Evolutionary conservation across 2,329 filamentous ascomycete species (phyloP), one percentile per base, ranked within the genome.

Genomic region (Zalaria obscura): DNA sequence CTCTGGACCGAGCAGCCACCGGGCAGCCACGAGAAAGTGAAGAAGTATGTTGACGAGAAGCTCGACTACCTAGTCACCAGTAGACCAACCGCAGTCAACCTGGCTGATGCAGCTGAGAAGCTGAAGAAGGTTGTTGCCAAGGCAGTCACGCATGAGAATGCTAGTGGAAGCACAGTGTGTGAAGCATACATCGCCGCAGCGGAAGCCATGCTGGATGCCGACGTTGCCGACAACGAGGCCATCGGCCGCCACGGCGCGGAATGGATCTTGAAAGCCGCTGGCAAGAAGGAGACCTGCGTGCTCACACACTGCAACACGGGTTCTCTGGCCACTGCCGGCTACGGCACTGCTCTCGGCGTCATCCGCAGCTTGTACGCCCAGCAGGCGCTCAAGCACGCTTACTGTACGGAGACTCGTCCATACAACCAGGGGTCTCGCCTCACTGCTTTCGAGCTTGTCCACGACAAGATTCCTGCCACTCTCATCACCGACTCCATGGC

Each of bases 301-400:
- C 66, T 98, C 50, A 98, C 91, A 7, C 93, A 98, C 63, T 98
- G 91, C 70, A 98, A 98, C 62, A 98, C 91, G 25, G 91, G 91
- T 27, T 95, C 89, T 18, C 78, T 98, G 29, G 91, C 91, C 26
- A 98, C 91, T 1, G 93, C 91, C 10, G 91, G 91, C n/a, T 93
- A 96, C 57, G 91, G 91, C 40, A 98, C 91, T 7, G 91, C 91
- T 0, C 70, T 98, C 3, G 91, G 91, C 25, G 91, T 98, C 39
- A 87, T 98, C 51, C 83, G 91, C 43, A 85, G 83, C 4, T 70
- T 98, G 4, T 75, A 84, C 54, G 64, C 74, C 8, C 70, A 70
- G 42, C 68, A 71, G 4, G 68, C 75, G 5, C 72, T 98, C 25
- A 71, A 78, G 47, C 88, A 87, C 55, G 89, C 87, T 33, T 98